Evolutionary conservation across 371 early-diverging fungal species (phyloP), one percentile per base, ranked within the genome.

Genomic region (Encephalitozoon romaleae): DNA sequence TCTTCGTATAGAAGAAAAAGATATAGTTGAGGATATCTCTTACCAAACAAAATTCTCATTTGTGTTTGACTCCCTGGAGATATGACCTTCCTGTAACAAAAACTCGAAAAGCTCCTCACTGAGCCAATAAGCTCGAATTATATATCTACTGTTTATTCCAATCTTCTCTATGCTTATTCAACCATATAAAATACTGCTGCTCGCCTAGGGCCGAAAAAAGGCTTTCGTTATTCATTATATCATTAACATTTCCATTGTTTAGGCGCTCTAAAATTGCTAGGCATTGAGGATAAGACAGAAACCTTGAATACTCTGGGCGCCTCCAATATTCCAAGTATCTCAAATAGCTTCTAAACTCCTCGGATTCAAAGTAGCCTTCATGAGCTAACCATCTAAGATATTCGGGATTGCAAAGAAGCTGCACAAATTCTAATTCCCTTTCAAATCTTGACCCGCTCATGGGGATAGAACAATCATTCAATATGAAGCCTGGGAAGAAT

Each of bases 401-500:
- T 9, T 83, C 78, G n/a, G 83, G 83, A 68, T 86, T 86, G 67
- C 83, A 82, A n/a, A 86, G 71, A 21, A 76, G 69, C 74, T 86
- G 84, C 25, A 84, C 75, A 68, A 84, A 86, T 73, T 86, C 86
- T 18, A 84, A 51, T 47, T 86, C 86, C 49, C 77, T 76, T 67
- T 74, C 76, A 76, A 86, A 86, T 21, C 70, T 68, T 3, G 45
- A 49, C 21, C 52, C 63, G 9, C 51, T n/a, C 73, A 73, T 73
- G 52, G 73, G 73, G 25, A 52, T 69, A 69, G 8, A 52, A 11
- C 15, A 42, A 23, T 67, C 67, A 66, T 26, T 53, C 70, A 21
- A 79, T 18, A 23, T 70, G 38, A 34, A 89, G 78, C 69, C 87
- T 76, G 12, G 96, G 94, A n/a, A 90, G 89, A 79, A 96, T 91